Evolutionary conservation across 2,329 filamentous ascomycete genomes (phyloP), one percentile per base, ranked within the genome.

Genomic region (Sclerotinia nivalis): DNA sequence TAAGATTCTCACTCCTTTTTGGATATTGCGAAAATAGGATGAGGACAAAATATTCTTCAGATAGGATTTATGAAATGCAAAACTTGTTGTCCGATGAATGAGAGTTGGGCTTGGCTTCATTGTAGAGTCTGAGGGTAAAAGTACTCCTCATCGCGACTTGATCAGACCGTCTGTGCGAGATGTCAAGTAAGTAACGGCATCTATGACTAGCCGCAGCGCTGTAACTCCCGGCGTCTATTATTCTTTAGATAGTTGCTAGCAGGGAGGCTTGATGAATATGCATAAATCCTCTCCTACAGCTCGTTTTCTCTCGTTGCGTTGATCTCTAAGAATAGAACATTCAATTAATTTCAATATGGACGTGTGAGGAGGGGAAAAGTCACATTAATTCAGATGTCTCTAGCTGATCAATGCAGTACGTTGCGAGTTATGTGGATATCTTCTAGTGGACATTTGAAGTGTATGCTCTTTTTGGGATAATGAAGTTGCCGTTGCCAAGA

Each of bases 311-410:
- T 43, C 20, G 25, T 47, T 47, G 65, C 52, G 40, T 59, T 28
- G 52, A 47, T 13, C 15, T n/a, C 65, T 20, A 60, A 61, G 43
- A 68, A 68, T 61, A 61, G 45, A 61, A 59, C 20, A 20, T 58
- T 45, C 13, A 43, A 43, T 43, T 43, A 5, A 43, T 15, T 12
- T 43, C 52, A 45, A 34, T 10, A 60, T 47, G 28, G 28, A 31
- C 22, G 52, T 56, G 22, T 37, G 45, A 50, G n/a, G 22, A 22
- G 47, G 15, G 55, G 8, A 40, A 50, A 59, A 50, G 22, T 50
- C 43, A n/a, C 31, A 52, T 15, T 49, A 7, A 12, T n/a, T 8
- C 31, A 40, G 15, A 34, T 58, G 22, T 52, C 20, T 34, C 22
- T 20, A 47, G n/a, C 31, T 28, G 55, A 28, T 34, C 56, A 37